phyloP scores from a whole-genome alignment of 2,329 filamentous ascomycete species.

The Exophiala sideris region DNA sequence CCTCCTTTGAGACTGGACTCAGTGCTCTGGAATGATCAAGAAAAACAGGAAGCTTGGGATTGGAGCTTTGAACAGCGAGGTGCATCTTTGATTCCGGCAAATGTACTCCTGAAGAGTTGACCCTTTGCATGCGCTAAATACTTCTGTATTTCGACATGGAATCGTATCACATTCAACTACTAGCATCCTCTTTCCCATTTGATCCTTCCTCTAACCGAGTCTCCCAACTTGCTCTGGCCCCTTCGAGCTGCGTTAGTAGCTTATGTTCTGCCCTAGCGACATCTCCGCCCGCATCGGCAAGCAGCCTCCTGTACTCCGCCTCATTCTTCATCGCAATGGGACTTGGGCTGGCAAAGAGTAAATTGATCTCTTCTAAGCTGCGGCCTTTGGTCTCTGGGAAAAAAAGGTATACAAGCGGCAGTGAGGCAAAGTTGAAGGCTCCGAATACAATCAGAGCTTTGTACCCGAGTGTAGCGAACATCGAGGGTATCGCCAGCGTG shows the following conservation, averaged over 20 bases:
- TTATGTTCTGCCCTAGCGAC: not conserved
- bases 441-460: slow-evolving; percentile 39
- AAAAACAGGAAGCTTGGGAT: no score
- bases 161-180: no score
- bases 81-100: no score
- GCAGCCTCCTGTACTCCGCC: not conserved
- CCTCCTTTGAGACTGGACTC: slow-evolving; percentile 6
- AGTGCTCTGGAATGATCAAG: no score
- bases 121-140: no score
- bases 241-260: not conserved
- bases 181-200: not conserved
- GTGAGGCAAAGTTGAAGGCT: slow-evolving; percentile 31
- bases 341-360: slow-evolving; percentile 3
- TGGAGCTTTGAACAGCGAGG: no score
- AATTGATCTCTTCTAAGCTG: slow-evolving; percentile 35
- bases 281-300: not conserved
- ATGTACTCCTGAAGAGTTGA: no score
- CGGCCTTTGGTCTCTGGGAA: slow-evolving; percentile 37
- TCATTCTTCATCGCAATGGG: not conserved
- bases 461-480: slow-evolving; percentile 35
- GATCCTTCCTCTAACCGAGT: not conserved
- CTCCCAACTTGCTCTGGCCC: not conserved
- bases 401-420: slow-evolving; percentile 32
- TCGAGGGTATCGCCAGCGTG: slow-evolving; percentile 33
- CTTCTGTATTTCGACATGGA: no score